phyloP scores from a whole-genome alignment of 805 yeast genomes.

The Cyberlindnera japonica region DNA sequence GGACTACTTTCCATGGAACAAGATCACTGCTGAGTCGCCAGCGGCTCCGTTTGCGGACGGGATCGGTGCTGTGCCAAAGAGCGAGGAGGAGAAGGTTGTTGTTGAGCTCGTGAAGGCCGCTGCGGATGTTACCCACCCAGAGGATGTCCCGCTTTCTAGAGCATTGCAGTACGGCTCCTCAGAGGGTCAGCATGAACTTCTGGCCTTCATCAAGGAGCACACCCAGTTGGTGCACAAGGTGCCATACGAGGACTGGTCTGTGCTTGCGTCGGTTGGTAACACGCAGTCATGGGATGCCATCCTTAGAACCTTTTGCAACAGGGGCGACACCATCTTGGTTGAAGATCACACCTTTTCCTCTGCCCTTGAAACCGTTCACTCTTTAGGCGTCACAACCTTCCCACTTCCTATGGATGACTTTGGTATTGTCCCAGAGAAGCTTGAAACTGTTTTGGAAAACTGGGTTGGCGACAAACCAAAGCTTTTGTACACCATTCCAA shows the following conservation, averaged over 20 bases:
- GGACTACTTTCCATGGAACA: slow-evolving; percentile 89
- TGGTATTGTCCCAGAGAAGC: slow-evolving; percentile 73
- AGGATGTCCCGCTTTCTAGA: slow-evolving; percentile 70
- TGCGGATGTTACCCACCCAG: slow-evolving; percentile 38
- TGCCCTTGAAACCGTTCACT: slow-evolving; percentile 76
- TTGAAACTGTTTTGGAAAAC: slow-evolving; percentile 55
- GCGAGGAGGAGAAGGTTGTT: slow-evolving; percentile 34
- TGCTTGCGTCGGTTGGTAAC: slow-evolving; percentile 72
- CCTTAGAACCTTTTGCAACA: slow-evolving; percentile 69
- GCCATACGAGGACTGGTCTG: slow-evolving; percentile 66
- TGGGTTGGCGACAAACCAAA: slow-evolving; percentile 83
- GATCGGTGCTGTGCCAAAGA: slow-evolving; percentile 55
- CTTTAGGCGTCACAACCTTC: slow-evolving; percentile 61
- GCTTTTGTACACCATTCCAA: slow-evolving; percentile 83
- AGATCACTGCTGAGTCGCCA: slow-evolving; percentile 66
- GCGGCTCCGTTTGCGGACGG: slow-evolving; percentile 78
- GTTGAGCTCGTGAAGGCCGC: slow-evolving; percentile 41
- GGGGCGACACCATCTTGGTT: slow-evolving; percentile 78
- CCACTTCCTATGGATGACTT: slow-evolving; percentile 76
- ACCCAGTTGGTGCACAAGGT: slow-evolving; percentile 47
- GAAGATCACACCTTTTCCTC: slow-evolving; percentile 85
- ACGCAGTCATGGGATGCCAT: slow-evolving; percentile 88
- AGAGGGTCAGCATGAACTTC: slow-evolving; percentile 72
- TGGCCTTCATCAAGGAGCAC: slow-evolving; percentile 71
- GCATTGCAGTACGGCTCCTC: slow-evolving; percentile 92